These are phyloP conservation scores for Didymella keratinophila DNA, from an alignment of 2,329 filamentous ascomycete genomes.

Conservation along the genomic window DNA sequence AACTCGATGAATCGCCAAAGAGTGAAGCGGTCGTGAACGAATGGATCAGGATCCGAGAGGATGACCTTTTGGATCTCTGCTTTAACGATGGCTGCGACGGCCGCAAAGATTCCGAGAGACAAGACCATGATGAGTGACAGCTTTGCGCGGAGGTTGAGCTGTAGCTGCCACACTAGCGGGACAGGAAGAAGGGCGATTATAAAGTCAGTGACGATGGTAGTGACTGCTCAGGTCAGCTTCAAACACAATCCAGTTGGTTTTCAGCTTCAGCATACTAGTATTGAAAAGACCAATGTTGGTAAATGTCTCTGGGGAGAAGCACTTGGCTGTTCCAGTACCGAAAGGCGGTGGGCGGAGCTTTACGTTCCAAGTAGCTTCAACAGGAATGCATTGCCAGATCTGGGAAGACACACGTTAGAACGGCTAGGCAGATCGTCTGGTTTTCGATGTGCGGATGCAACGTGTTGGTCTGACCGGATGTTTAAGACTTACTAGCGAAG, in stretches of 20 bases:
- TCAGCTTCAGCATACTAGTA: conserved; percentile 41
- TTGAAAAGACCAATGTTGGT: conserved; percentile 57
- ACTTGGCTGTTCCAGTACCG: conserved; percentile 49
- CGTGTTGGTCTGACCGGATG: not conserved
- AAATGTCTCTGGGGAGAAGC: conserved; percentile 54
- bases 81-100: conserved; percentile 55
- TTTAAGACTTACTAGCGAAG: not conserved
- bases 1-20: conserved; percentile 58
- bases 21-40: conserved; percentile 52
- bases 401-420: not conserved
- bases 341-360: conserved; percentile 41
- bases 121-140: conserved; percentile 49
- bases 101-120: conserved; percentile 53
- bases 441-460: not conserved
- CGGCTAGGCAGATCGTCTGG: not conserved
- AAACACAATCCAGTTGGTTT: not conserved
- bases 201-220: conserved; percentile 53
- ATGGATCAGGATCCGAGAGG: conserved; percentile 48
- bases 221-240: conserved; percentile 29
- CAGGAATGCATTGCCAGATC: conserved; percentile 58
- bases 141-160: conserved; percentile 55
- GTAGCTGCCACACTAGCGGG: conserved; percentile 54
- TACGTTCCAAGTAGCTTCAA: conserved; percentile 56
- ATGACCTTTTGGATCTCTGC: conserved; percentile 50
- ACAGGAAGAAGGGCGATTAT: conserved; percentile 55